These are phyloP conservation scores for Fusarium sarcochroum DNA, from an alignment of 2,329 filamentous ascomycete genomes.

Conservation along the genomic window DNA sequence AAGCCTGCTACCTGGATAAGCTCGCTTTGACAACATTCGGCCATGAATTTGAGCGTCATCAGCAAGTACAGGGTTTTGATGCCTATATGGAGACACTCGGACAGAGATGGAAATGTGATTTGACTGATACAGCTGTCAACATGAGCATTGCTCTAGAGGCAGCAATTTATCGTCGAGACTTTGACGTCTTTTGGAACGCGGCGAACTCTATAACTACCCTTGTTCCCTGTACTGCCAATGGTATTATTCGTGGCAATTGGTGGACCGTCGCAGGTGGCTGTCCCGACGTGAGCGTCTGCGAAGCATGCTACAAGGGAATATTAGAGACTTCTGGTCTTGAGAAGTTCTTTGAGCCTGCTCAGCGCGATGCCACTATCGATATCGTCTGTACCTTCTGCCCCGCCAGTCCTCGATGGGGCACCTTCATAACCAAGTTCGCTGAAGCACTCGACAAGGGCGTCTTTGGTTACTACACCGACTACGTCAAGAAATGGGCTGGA, in stretches of 20 bases:
- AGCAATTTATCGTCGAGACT: conserved; percentile 46
- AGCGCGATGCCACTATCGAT: conserved; percentile 28
- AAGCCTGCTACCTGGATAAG: conserved; percentile 54
- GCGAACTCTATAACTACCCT: conserved; percentile 41
- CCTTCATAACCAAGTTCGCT: conserved; percentile 46
- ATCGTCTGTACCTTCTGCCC: conserved; percentile 53
- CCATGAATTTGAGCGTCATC: conserved; percentile 46
- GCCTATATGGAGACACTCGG: conserved; percentile 42
- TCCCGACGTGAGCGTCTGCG: conserved; percentile 49
- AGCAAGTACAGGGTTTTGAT: conserved; percentile 40
- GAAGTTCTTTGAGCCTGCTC: conserved; percentile 48
- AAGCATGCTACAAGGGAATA: conserved; percentile 53
- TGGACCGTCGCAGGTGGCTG: conserved; percentile 50
- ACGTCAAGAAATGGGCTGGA: conserved; percentile 49
- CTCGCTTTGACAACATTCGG: conserved; percentile 50
- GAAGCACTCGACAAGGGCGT: conserved; percentile 53
- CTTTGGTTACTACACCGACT: conserved; percentile 49
- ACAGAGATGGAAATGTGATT: conserved; percentile 45
- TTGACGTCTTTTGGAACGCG: conserved; percentile 47
- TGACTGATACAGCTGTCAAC: conserved; percentile 40
- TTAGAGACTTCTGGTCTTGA: conserved; percentile 46
- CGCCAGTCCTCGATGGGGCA: conserved; percentile 41
- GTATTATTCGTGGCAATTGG: conserved; percentile 52
- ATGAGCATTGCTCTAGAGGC: conserved; percentile 47
- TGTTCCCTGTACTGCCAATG: conserved; percentile 48